Percentiles rank a stretch among this genome's conserved stretches.
phyloP scores from a whole-genome alignment of 768 basidiomycete species.

The Lactarius trivialis region DNA sequence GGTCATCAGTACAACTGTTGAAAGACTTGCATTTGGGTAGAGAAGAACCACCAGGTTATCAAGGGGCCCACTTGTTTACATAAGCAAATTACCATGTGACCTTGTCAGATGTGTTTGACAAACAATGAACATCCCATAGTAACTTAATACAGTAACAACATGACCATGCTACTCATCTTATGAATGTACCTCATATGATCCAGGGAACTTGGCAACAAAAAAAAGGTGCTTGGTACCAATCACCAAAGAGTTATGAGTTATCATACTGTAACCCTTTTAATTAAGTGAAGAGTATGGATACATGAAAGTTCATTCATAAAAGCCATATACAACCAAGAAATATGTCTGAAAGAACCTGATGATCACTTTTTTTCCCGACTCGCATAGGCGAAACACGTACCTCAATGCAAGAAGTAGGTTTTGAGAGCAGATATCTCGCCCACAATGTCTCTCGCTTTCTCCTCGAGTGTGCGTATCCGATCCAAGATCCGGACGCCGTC shows the following conservation, averaged over 20 bases:
- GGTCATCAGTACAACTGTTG: constrained; percentile 4
- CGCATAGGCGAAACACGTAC: not conserved
- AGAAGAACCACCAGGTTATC: not conserved
- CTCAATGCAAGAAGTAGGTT: constrained; percentile 20
- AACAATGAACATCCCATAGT: not conserved
- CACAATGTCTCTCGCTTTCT: constrained; percentile 20
- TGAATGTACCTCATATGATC: too few relatives aligned
- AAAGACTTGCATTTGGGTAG: not conserved
- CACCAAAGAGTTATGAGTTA: not conserved
- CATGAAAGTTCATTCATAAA: constrained; percentile 19
- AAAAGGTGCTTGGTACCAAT: not conserved
- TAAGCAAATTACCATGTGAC: not conserved
- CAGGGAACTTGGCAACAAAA: not conserved
- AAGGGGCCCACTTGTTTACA: not conserved
- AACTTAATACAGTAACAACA: too few relatives aligned
- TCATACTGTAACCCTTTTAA: constrained; percentile 8
- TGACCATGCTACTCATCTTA: not conserved
- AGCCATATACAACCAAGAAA: constrained; percentile 14
- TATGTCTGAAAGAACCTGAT: not conserved
- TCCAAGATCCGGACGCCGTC: constrained; percentile 15
- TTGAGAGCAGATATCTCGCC: constrained; percentile 21
- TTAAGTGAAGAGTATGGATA: constrained; percentile 20
- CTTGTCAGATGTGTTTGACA: not conserved
- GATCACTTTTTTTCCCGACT: not conserved
- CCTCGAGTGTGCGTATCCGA: constrained; percentile 17